Conservation (phyloP, 768 basidiomycete genomes). For the Gloeopeniophorella convolvens region DNA sequence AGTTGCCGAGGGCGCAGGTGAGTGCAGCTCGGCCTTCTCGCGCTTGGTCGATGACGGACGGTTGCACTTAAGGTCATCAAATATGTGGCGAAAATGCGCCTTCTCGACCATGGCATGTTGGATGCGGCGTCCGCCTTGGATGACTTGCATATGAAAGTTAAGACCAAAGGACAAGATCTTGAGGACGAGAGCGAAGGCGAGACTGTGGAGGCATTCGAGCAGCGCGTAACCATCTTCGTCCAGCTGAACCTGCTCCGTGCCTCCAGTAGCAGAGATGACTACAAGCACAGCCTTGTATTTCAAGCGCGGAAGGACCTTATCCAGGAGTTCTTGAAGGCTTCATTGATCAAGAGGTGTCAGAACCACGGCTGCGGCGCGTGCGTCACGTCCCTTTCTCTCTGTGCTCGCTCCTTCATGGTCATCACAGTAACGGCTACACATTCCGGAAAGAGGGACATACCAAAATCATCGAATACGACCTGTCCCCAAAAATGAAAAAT, state of each 20-base stretch:
- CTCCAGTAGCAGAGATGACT: slow-evolving; percentile 63
- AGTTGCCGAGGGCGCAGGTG: slow-evolving; percentile 68
- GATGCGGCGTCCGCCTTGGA: slow-evolving; percentile 76
- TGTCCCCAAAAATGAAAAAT: slow-evolving; percentile 71
- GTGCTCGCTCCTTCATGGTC: slow-evolving; percentile 6
- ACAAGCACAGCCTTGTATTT: slow-evolving; percentile 86
- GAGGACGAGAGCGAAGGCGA: slow-evolving; percentile 38
- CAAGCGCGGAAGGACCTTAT: slow-evolving; percentile 81
- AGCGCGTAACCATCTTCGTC: slow-evolving; percentile 61
- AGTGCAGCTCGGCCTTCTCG: slow-evolving; percentile 24
- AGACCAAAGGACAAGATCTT: slow-evolving; percentile 28
- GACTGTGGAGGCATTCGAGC: slow-evolving; percentile 54
- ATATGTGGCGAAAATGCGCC: slow-evolving; percentile 77
- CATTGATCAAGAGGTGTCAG: slow-evolving; percentile 66
- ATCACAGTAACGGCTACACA: slow-evolving; percentile 64
- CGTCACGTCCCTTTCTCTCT: slow-evolving; percentile 29
- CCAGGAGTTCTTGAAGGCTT: slow-evolving; percentile 67
- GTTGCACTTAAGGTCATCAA: slow-evolving; percentile 53
- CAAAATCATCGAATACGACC: slow-evolving; percentile 91
- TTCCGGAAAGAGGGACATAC: slow-evolving; percentile 92
- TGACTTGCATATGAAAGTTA: slow-evolving; percentile 45
- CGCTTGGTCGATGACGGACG: slow-evolving; percentile 1
- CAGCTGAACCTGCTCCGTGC: slow-evolving; percentile 38
- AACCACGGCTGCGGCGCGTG: slow-evolving; percentile 76
- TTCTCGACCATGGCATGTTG: slow-evolving; percentile 86